Evolutionary conservation across 2,329 filamentous ascomycete genomes (phyloP).

Genomic region (Xylaria digitata): DNA sequence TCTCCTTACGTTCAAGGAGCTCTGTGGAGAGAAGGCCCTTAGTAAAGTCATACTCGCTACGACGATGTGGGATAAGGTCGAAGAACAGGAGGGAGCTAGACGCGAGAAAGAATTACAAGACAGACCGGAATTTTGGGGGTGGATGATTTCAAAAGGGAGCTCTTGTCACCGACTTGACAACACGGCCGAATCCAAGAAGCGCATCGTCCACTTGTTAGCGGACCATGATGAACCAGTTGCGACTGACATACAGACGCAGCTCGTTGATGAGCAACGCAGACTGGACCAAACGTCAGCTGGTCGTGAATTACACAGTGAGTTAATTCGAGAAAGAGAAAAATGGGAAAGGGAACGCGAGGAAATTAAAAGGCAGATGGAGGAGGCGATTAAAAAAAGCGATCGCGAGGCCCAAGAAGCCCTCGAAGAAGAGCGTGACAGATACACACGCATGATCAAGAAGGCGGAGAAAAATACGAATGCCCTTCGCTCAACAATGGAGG

Average conservation of each 20-base stretch:
- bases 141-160: neutral
- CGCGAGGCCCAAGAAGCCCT: slow-evolving; percentile 5
- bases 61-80: slow-evolving; percentile 34
- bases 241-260: too few relatives aligned
- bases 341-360: too few relatives aligned
- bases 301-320: too few relatives aligned
- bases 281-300: too few relatives aligned
- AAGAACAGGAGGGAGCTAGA: neutral
- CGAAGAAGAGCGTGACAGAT: slow-evolving; percentile 7
- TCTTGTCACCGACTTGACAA: too few relatives aligned
- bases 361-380: too few relatives aligned
- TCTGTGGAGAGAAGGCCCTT: slow-evolving; percentile 43
- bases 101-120: slow-evolving; percentile 9
- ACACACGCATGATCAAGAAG: slow-evolving; percentile 6
- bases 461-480: neutral
- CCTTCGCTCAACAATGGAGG: slow-evolving; percentile 3
- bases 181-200: too few relatives aligned
- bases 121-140: neutral
- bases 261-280: too few relatives aligned
- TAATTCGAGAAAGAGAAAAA: too few relatives aligned
- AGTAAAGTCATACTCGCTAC: slow-evolving; percentile 34
- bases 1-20: slow-evolving; percentile 44
- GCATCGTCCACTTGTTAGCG: too few relatives aligned
- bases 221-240: too few relatives aligned
- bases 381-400: neutral